Evolutionary conservation across 345 rosid genomes (phyloP), one percentile per base, ranked within the genome.

Genomic region (Gossypium arboreum): DNA sequence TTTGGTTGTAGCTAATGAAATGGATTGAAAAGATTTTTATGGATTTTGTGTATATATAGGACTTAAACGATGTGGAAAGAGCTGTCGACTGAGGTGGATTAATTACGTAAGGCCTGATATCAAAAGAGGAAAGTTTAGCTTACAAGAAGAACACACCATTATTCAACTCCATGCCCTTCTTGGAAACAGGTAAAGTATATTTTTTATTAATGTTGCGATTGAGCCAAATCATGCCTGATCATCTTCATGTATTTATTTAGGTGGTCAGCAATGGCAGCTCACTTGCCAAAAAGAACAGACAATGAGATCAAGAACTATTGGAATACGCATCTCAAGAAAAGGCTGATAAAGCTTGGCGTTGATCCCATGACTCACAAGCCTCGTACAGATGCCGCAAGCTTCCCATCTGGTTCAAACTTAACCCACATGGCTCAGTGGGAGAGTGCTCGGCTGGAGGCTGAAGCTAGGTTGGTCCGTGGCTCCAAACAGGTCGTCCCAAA

Each of bases 251-350:
- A 51, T 13, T 15, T 17, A 15, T 22, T 34, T 66, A 85, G 88
- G 80, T 85, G 88, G 88, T 83, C 88, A 4, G 79, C 81, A 1
- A 85, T 85, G 41, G 86, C 88, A 7, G 25, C 84, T 17, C 82
- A 83, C 61, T 75, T 85, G 61, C 85, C 86, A 3, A 80, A 77
- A 44, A 75, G 88, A 54, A 85, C 88, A 3, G 88, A 85, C 48
- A 85, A 82, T 15, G 85, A 85, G 69, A 85, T 85, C 73, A 85
- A 85, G 80, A 85, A 85, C 54, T 76, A 85, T 39, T 85, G 88
- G 88, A 85, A 85, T 74, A 81, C 88, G 0, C 85, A 81, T 70
- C 75, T 85, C 3, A 85, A 81, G 81, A 85, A 85, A 55, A 73
- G 80, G 56, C 60, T 85, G 29, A 68, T 73, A 4, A 79, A 76